Conservation (phyloP, 306 rosid species). For the Prosopis cineraria region DNA sequence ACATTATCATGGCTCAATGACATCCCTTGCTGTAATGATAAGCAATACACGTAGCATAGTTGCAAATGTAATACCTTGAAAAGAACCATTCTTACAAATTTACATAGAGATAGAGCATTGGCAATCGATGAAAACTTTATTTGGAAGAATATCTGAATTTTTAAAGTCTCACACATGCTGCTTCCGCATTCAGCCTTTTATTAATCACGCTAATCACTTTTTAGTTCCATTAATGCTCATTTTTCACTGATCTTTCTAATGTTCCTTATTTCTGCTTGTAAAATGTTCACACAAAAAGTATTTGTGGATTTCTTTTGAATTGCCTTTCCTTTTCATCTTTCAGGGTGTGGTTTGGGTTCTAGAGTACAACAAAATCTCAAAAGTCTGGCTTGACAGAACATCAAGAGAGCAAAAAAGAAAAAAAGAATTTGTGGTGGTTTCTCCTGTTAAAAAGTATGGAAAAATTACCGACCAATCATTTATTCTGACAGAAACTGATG, state of each 20-base stretch:
- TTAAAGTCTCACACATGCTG: background rate
- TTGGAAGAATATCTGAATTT: background rate
- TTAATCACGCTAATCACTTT: background rate
- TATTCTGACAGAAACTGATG: conserved; percentile 55
- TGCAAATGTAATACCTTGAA: background rate
- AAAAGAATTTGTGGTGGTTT: conserved; percentile 67
- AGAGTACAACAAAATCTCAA: conserved; percentile 58
- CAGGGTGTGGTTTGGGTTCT: conserved; percentile 92
- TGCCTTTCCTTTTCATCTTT: conserved; percentile 10
- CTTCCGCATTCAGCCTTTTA: background rate
- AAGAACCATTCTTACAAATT: background rate
- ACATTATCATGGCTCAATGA: background rate
- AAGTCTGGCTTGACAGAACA: conserved; percentile 40
- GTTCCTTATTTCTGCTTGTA: background rate
- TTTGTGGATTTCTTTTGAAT: background rate
- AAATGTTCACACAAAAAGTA: background rate
- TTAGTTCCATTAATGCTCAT: background rate
- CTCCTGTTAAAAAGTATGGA: conserved; percentile 68
- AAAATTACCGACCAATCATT: conserved; percentile 59
- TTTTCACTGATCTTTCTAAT: background rate
- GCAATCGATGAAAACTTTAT: background rate
- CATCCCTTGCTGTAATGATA: conserved; percentile 1
- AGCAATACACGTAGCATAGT: background rate
- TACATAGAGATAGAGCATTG: background rate
- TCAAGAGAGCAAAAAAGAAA: conserved; percentile 54